Evolutionary conservation across 164 flowering plant genomes (phyloP).

Genomic region (Nelumbo lutea): DNA sequence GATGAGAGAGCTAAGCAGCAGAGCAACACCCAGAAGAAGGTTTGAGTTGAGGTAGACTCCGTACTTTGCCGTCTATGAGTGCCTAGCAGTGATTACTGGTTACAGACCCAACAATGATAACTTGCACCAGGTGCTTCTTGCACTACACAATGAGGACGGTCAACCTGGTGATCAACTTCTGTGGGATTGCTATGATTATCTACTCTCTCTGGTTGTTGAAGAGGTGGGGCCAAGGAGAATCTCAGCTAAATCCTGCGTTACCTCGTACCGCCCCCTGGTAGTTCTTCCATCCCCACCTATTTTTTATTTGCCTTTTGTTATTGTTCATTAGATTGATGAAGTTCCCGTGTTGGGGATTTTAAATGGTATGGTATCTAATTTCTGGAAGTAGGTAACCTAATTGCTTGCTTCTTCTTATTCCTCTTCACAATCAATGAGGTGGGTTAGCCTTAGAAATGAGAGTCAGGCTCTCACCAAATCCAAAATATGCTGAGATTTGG

Average conservation of each 20-base stretch:
- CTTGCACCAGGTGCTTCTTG: conserved; percentile 34
- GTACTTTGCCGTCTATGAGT: background rate
- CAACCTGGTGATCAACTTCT: conserved; percentile 24
- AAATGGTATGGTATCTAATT: background rate
- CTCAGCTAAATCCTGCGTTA: conserved; percentile 10
- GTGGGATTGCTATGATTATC: conserved; percentile 37
- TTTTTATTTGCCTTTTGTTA: conserved; percentile 4
- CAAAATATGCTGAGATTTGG: too few species aligned
- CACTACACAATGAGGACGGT: conserved; percentile 22
- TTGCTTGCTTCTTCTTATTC: too few species aligned
- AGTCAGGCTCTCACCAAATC: too few species aligned
- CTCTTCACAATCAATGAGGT: too few species aligned
- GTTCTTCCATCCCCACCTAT: background rate
- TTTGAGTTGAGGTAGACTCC: background rate
- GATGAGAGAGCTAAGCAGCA: too few species aligned
- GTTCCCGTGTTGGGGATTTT: background rate
- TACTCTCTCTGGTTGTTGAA: conserved; percentile 53
- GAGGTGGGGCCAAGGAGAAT: conserved; percentile 34
- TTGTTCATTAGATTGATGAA: background rate
- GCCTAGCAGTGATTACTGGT: too few species aligned
- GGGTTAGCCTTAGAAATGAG: too few species aligned
- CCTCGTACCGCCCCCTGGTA: conserved; percentile 41
- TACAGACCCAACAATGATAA: conserved; percentile 15
- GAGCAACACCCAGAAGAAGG: too few species aligned
- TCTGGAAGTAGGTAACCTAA: background rate